Conservation (phyloP, 306 rosid species). For the Mucuna pruriens region DNA sequence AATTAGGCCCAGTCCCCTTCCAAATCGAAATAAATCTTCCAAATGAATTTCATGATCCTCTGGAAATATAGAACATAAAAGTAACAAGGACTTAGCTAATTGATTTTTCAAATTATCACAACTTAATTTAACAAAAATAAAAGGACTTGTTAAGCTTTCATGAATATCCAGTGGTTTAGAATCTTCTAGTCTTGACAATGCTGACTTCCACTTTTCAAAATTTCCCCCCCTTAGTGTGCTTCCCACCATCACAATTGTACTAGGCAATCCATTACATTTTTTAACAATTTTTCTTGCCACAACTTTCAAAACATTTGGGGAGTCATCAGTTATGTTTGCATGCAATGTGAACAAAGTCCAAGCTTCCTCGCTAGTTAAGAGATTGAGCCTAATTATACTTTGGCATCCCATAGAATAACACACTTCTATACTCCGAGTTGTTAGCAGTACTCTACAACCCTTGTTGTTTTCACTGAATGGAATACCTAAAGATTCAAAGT, state of each 20-base stretch:
- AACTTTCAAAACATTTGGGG: background rate
- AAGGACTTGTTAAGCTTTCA: background rate
- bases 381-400: background rate
- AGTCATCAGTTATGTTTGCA: background rate
- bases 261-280: constrained; percentile 28
- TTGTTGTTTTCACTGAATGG: too few species aligned
- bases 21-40: constrained; percentile 17
- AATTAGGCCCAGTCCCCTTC: background rate
- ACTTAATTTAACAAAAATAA: constrained; percentile 28
- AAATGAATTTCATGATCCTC: constrained; percentile 23
- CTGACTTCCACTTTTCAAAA: constrained; percentile 9
- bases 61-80: constrained; percentile 34
- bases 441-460: background rate
- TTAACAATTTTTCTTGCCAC: background rate
- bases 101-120: background rate
- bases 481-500: too few species aligned
- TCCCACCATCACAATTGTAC: constrained; percentile 22
- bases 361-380: background rate
- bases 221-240: background rate
- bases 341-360: background rate
- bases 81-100: background rate
- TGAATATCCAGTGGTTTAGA: background rate
- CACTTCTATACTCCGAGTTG: background rate
- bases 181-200: background rate
- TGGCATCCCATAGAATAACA: background rate